A percentile compares a stretch with the other conserved stretches of the same genome.
Evolutionary conservation across 1,284 basidiomycete genomes (phyloP).

Genomic region (Microstroma glucosiphilum): DNA sequence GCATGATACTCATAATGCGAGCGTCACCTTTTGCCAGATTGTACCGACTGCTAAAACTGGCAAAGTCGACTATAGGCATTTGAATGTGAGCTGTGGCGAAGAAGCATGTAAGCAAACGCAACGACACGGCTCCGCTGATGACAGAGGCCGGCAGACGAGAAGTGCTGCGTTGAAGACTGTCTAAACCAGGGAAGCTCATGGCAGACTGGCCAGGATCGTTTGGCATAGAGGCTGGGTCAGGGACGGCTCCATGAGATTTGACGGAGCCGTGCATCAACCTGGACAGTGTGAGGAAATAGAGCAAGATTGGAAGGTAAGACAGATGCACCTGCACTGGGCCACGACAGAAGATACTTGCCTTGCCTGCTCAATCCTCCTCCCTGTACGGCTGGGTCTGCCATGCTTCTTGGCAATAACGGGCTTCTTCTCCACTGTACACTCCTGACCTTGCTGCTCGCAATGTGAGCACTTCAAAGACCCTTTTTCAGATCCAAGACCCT

Average conservation of each 20-base stretch:
- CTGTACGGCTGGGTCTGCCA: constrained; percentile 38
- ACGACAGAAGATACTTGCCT: constrained; percentile 2
- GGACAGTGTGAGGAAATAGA: neutral
- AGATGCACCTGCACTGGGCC: neutral
- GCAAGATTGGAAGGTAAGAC: neutral
- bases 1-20: constrained; percentile 40
- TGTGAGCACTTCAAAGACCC: too few species aligned
- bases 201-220: constrained; percentile 2
- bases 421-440: too few species aligned
- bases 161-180: too few species aligned
- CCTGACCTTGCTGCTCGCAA: too few species aligned
- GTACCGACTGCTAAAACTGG: constrained; percentile 36
- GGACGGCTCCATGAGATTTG: neutral
- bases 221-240: neutral
- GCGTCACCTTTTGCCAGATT: constrained; percentile 40
- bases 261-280: constrained; percentile 38
- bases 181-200: neutral
- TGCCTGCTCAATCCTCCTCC: constrained; percentile 47
- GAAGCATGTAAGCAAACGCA: constrained; percentile 40
- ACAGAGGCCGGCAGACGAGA: constrained; percentile 7
- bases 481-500: too few species aligned
- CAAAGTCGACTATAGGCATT: constrained; percentile 39
- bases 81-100: constrained; percentile 42
- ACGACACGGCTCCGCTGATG: constrained; percentile 33
- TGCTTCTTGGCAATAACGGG: too few species aligned